Conservation (phyloP, 306 rosid genomes). For the Prunus campanulata region DNA sequence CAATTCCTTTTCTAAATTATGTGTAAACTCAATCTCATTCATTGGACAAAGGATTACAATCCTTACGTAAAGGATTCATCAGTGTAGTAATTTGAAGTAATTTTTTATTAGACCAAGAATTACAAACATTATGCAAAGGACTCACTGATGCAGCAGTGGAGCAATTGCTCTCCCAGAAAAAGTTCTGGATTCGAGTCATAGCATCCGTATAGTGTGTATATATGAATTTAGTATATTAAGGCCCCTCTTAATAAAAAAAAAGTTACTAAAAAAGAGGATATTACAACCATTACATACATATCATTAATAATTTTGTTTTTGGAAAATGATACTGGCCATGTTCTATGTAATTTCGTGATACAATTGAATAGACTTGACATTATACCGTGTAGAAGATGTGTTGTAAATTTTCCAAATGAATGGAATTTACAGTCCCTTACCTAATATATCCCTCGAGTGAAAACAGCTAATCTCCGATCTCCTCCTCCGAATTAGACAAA, state of each 20-base stretch:
- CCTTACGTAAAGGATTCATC: too few species aligned
- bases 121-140: accelerated
- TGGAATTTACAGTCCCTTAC: neutral
- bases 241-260: too few species aligned
- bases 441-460: neutral
- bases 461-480: neutral
- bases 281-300: too few species aligned
- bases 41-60: too few species aligned
- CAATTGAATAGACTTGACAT: neutral
- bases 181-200: accelerated
- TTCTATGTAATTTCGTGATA: too few species aligned
- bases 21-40: too few species aligned
- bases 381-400: neutral
- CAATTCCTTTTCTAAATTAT: too few species aligned
- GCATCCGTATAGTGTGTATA: accelerated
- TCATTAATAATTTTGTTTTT: too few species aligned
- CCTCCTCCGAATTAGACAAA: neutral
- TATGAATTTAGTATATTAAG: accelerated
- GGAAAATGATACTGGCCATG: too few species aligned
- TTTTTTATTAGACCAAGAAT: too few species aligned
- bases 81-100: too few species aligned
- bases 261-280: too few species aligned
- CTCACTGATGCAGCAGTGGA: accelerated
- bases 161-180: accelerated
- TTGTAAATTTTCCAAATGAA: neutral